Percentiles rank a stretch among this genome's conserved stretches.
Evolutionary conservation across 2,329 filamentous ascomycete species (phyloP).

Genomic region (Akanthomyces uredinophilus): DNA sequence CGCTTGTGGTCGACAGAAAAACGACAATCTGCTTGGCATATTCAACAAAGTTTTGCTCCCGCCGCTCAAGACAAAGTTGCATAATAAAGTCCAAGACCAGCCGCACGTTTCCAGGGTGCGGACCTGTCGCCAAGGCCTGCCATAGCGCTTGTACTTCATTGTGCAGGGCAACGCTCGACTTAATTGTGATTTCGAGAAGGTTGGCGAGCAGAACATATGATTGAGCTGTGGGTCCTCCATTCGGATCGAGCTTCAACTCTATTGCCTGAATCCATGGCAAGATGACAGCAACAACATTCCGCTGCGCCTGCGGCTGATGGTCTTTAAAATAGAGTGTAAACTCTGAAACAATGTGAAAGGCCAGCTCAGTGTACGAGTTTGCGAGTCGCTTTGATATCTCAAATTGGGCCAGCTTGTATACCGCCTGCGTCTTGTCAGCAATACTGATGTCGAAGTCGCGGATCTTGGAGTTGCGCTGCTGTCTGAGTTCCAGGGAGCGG

Average conservation of each 20-base stretch:
- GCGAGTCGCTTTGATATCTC: constrained; percentile 89
- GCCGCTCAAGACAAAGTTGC: constrained; percentile 81
- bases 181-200: constrained; percentile 92
- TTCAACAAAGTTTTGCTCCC: constrained; percentile 97
- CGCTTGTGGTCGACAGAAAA: constrained; percentile 76
- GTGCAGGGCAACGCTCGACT: constrained; percentile 79
- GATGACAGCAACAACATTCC: constrained; percentile 91
- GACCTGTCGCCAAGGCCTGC: constrained; percentile 92
- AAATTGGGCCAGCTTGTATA: constrained; percentile 96
- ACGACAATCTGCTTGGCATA: constrained; percentile 98
- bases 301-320: constrained; percentile 73
- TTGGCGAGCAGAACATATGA: constrained; percentile 96
- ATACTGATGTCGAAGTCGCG: constrained; percentile 98
- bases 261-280: constrained; percentile 95
- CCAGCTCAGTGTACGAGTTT: constrained; percentile 80
- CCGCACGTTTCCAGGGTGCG: constrained; percentile 88
- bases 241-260: constrained; percentile 85
- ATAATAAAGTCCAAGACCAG: constrained; percentile 96
- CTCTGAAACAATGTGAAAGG: constrained; percentile 93
- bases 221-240: constrained; percentile 80
- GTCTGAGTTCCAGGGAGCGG: constrained; percentile 74
- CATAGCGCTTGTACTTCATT: constrained; percentile 97
- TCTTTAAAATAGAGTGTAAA: constrained; percentile 92
- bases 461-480: constrained; percentile 75
- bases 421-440: constrained; percentile 94